These are phyloP conservation scores for Cochliopodium minus DNA, from an alignment of 208 protist genomes.

Conservation along the genomic window DNA sequence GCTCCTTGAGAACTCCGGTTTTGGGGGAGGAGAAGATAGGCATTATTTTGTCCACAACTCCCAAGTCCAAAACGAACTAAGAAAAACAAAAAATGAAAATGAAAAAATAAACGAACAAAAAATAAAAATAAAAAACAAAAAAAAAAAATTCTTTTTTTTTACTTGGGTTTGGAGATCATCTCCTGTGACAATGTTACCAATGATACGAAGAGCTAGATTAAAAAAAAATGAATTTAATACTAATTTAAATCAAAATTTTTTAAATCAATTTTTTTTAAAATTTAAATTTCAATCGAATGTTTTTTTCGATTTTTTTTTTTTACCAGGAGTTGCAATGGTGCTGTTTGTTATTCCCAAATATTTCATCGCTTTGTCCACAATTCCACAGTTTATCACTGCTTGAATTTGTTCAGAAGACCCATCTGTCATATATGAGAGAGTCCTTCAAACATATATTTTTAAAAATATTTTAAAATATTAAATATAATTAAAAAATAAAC, in stretches of 20 bases:
- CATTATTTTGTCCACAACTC: too few species aligned
- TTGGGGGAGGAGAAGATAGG: too few species aligned
- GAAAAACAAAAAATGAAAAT: too few species aligned
- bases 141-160: too few species aligned
- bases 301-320: too few species aligned
- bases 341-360: conserved; percentile 62
- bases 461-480: background rate
- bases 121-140: too few species aligned
- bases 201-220: conserved; percentile 77
- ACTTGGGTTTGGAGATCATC: conserved; percentile 83
- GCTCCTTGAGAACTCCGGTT: too few species aligned
- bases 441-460: conserved; percentile 43
- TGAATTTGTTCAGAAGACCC: conserved; percentile 76
- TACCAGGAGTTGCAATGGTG: too few species aligned
- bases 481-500: background rate
- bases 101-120: too few species aligned
- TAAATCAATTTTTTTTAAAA: too few species aligned
- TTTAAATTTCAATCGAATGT: too few species aligned
- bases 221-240: conserved; percentile 41
- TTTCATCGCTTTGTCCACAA: conserved; percentile 64
- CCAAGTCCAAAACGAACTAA: too few species aligned
- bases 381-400: conserved; percentile 66
- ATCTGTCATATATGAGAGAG: conserved; percentile 81
- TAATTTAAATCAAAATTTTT: background rate
- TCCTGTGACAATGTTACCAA: conserved; percentile 95